Evolutionary conservation across 805 yeast species (phyloP).

Genomic region (Cyberlindnera xishuangbannaensis): DNA sequence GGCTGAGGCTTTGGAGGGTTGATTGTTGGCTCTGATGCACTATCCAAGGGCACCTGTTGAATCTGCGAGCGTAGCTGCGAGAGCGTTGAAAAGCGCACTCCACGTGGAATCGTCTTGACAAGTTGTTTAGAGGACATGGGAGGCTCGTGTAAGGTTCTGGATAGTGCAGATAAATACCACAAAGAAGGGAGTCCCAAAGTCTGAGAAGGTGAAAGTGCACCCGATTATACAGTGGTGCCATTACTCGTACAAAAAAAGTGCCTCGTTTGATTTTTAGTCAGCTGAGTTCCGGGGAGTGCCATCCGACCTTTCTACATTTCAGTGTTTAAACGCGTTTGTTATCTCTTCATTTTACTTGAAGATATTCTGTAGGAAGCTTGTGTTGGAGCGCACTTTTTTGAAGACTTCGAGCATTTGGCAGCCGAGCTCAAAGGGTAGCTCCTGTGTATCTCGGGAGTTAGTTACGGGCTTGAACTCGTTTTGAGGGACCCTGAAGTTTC

Average conservation of each 20-base stretch:
- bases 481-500: slow-evolving; percentile 34
- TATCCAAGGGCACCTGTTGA: no score
- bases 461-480: slow-evolving; percentile 49
- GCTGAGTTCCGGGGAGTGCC: no score
- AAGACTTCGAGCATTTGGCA: slow-evolving; percentile 42
- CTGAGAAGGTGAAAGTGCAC: no score
- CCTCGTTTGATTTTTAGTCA: no score
- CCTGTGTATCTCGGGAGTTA: slow-evolving; percentile 58
- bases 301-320: neutral
- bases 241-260: no score
- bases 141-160: no score
- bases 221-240: no score
- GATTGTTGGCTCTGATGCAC: no score
- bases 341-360: neutral
- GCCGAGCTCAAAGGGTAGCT: slow-evolving; percentile 45
- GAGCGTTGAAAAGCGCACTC: slow-evolving; percentile 19
- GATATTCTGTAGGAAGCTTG: slow-evolving; percentile 15
- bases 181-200: no score
- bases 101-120: slow-evolving; percentile 9
- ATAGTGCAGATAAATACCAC: no score
- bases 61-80: slow-evolving; percentile 19
- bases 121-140: slow-evolving; percentile 7
- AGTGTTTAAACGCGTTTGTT: neutral
- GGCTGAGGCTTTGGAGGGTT: neutral
- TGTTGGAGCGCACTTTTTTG: slow-evolving; percentile 14